Evolutionary conservation across 1,284 basidiomycete species (phyloP), one percentile per base, ranked within the genome.

Genomic region (Papiliotrema laurentii): DNA sequence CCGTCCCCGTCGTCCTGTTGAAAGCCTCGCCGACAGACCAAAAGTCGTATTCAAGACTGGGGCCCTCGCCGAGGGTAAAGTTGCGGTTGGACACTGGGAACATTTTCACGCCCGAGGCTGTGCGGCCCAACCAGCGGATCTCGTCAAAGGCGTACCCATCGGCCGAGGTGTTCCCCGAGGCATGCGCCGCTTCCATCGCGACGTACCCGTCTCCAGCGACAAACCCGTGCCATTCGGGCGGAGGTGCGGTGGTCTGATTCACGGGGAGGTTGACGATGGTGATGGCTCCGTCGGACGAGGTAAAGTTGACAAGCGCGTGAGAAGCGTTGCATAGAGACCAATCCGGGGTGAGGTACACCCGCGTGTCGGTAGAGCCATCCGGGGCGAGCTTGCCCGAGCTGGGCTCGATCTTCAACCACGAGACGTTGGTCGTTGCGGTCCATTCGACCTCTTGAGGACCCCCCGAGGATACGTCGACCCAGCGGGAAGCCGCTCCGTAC

Each of bases 11-110:
- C n/a, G n/a, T n/a, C n/a, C n/a, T n/a, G n/a, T n/a, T n/a, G n/a
- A n/a, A n/a, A n/a, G n/a, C n/a, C n/a, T n/a, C n/a, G n/a, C n/a
- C n/a, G n/a, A n/a, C n/a, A n/a, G n/a, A n/a, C 68, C 75, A 81
- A 66, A 86, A 85, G 64, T 84, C 82, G 64, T 85, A 85, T 80
- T 45, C 33, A n/a, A 85, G 59, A 26, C 77, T 77, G 2, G 84
- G 84, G 1, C 84, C 84, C 7, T 74, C 59, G 11, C 83, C 83
- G n/a, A 77, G 76, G 14, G 77, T 76, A 64, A 83, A 85, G 59
- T 80, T 80, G 18, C 72, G 65, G 30, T 78, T 80, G 41, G 75
- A 72, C 19, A 79, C 78, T 18, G 84, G 84, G 72, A 80, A 78
- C 3, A 81, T 80, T 1, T 80, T 82, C 31, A 86, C 74, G 18